phyloP scores from a whole-genome alignment of 2,329 filamentous ascomycete genomes.

The Myriosclerotinia scirpicola region DNA sequence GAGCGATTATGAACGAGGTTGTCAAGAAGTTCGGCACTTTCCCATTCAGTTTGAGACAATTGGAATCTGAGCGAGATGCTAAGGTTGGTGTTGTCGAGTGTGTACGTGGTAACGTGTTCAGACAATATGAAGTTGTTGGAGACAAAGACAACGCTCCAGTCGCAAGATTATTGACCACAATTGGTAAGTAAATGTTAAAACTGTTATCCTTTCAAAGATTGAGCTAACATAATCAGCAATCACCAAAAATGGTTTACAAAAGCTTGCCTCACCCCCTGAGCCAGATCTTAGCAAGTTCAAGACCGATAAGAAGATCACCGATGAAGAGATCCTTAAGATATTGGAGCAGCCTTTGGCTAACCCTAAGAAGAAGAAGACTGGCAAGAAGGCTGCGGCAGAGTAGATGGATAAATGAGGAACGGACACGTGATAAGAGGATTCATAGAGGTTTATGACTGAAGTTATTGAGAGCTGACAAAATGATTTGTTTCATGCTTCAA shows the following conservation, averaged over 20 bases:
- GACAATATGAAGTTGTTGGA: conserved; percentile 93
- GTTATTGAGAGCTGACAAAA: conserved; percentile 6
- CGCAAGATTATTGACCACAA: conserved; percentile 82
- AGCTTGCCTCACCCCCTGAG: conserved; percentile 73
- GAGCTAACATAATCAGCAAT: conserved; percentile 62
- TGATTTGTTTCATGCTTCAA: conserved; percentile 6
- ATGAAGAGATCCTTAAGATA: conserved; percentile 93
- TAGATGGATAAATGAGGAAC: conserved; percentile 42
- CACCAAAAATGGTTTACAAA: conserved; percentile 94
- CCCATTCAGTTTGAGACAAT: conserved; percentile 95
- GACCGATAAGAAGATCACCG: conserved; percentile 96
- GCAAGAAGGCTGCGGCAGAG: conserved; percentile 44
- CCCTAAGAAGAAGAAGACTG: conserved; percentile 60
- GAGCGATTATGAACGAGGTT: conserved; percentile 89
- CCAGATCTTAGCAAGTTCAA: conserved; percentile 81
- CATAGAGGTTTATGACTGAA: conserved; percentile 5
- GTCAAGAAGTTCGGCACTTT: conserved; percentile 97
- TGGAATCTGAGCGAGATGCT: conserved; percentile 92
- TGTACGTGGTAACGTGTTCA: conserved; percentile 86
- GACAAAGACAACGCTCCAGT: conserved; percentile 88
- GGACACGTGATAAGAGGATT: conserved; percentile 34
- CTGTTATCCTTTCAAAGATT: conserved; percentile 18
- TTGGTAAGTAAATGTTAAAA: conserved; percentile 66
- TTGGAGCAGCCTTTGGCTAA: conserved; percentile 83
- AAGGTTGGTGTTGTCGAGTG: conserved; percentile 97